Evolutionary conservation across 2,329 filamentous ascomycete species (phyloP), one percentile per base, ranked within the genome.

Genomic region (Sporothrix inflata): DNA sequence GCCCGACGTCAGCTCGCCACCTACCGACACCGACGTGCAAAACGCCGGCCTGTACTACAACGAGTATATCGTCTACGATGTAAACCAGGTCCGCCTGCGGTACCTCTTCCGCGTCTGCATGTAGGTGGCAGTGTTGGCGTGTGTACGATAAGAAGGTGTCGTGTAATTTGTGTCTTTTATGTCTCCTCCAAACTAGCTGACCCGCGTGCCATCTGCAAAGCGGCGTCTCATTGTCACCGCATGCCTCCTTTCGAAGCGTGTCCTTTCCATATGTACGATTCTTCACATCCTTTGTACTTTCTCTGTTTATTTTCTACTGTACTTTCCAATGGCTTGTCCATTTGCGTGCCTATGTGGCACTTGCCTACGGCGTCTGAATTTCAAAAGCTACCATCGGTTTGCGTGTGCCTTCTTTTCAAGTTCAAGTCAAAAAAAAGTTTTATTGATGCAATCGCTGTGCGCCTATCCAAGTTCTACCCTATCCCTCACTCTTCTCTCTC

Each of bases 21-120:
- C 88, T 0, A 85, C 85, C 0, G 70, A 79, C 0, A 91, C 88
- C 0, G 80, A 83, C 0, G 78, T 88, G 0, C 42, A 74, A 0
- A 77, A 80, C 12, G 84, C 87, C 0, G 81, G 79, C 38, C 82
- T 94, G 27, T 79, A 82, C 67, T 93, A 93, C 82, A 93, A 94
- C 78, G 91, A 94, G 82, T 93, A 90, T 79, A 92, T 93, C 74
- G 85, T 85, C 69, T 94, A 94, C 77, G 86, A 93, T 75, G 82
- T 92, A 3, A 84, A 89, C 0, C 91, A 94, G 79, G 86, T 94
- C 45, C 89, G 89, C 57, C 83, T 93, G 5, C 86, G 91, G 5
- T 93, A 94, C 77, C 83, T 94, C 4, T 86, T 93, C 77, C 86
- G 88, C 6, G 87, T 92, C 65, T 85, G 85, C 77, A 86, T 88